Conservation (phyloP, 176 grass and related monocot genomes). For the Typha latifolia region DNA sequence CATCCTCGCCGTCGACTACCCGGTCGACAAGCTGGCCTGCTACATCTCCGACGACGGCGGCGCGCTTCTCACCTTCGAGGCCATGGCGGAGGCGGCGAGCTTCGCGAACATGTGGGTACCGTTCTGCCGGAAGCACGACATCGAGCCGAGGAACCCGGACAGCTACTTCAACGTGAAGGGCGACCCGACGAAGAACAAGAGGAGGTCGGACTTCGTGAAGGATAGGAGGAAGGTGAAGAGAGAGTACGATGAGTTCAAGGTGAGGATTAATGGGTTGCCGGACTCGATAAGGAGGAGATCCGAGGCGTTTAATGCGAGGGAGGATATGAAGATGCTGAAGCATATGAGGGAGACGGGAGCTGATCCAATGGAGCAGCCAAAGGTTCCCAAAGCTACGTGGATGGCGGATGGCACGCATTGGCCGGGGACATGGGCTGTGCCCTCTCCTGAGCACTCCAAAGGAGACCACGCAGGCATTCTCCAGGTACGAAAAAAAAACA, state of each 20-base stretch:
- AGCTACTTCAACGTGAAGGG: slow-evolving; percentile 87
- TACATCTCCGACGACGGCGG: slow-evolving; percentile 91
- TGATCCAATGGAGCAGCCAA: slow-evolving; percentile 62
- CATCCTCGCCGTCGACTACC: slow-evolving; percentile 79
- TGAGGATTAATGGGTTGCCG: slow-evolving; percentile 87
- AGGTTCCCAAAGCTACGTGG: slow-evolving; percentile 91
- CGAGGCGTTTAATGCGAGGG: slow-evolving; percentile 88
- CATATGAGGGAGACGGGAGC: slow-evolving; percentile 69
- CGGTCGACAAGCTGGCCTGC: slow-evolving; percentile 88
- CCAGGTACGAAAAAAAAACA: slow-evolving; percentile 22
- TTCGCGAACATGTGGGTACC: slow-evolving; percentile 96
- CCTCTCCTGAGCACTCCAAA: slow-evolving; percentile 54
- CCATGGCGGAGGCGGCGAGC: slow-evolving; percentile 91
- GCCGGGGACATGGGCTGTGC: slow-evolving; percentile 57
- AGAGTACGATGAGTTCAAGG: slow-evolving; percentile 96
- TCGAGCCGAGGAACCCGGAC: slow-evolving; percentile 87
- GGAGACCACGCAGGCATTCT: slow-evolving; percentile 91
- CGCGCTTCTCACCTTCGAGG: slow-evolving; percentile 85
- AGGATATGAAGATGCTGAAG: slow-evolving; percentile 97
- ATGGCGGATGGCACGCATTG: slow-evolving; percentile 98
- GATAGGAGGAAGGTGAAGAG: slow-evolving; percentile 83
- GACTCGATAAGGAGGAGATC: slow-evolving; percentile 79
- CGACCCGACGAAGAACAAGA: slow-evolving; percentile 87
- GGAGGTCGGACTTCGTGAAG: slow-evolving; percentile 78
- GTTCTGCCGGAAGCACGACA: slow-evolving; percentile 91